A percentile compares a stretch with the other conserved stretches of the same genome.
Conservation (phyloP, 1,139 yeast species). For the Yamadazyma sp. region DNA sequence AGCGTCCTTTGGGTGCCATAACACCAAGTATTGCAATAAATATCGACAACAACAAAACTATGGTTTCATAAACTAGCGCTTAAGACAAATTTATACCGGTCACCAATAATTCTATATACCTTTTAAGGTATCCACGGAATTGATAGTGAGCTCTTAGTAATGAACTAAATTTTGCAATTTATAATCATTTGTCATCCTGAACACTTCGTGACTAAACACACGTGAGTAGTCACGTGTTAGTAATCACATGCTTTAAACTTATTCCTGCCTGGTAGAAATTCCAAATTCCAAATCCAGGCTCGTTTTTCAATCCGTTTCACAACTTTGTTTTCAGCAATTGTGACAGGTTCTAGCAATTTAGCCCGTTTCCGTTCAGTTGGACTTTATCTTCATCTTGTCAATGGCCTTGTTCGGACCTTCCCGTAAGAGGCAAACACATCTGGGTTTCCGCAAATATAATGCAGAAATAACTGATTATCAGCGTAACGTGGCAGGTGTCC, state of each 20-base stretch:
- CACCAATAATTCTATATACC: no score
- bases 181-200: not conserved
- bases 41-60: not conserved
- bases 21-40: not conserved
- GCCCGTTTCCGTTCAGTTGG: not conserved
- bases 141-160: no score
- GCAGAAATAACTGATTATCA: conserved; percentile 31
- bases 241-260: not conserved
- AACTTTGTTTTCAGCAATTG: not conserved
- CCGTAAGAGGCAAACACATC: conserved; percentile 14
- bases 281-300: not conserved
- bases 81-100: no score
- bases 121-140: no score
- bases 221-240: no score
- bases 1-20: not conserved
- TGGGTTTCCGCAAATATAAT: conserved; percentile 41
- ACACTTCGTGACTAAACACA: no score
- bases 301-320: conserved; percentile 1
- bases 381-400: no score
- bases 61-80: no score
- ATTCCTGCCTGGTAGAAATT: no score
- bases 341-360: not conserved
- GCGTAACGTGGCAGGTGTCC: conserved; percentile 24
- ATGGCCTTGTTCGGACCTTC: conserved; percentile 4
- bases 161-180: not conserved